phyloP scores from a whole-genome alignment of 179 eudicot species.

The Silene vulgaris region DNA sequence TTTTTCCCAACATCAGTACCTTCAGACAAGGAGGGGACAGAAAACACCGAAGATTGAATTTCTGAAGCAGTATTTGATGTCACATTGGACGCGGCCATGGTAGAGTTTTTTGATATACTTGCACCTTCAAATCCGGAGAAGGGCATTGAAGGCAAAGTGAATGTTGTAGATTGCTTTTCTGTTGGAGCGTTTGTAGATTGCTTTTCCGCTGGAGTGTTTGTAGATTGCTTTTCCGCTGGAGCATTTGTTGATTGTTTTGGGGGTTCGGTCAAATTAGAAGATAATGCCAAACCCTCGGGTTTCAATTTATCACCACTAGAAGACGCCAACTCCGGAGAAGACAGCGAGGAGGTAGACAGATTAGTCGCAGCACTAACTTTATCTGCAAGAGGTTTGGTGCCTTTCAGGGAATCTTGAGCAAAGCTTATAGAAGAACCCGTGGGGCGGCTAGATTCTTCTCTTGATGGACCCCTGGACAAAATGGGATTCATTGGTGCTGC shows the following conservation, averaged over 20 bases:
- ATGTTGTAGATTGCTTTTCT: constrained; percentile 33
- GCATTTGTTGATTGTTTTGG: constrained; percentile 26
- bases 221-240: constrained; percentile 26
- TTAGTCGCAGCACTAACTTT: constrained; percentile 23
- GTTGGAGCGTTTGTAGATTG: constrained; percentile 30
- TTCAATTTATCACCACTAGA: constrained; percentile 19
- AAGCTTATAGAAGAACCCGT: constrained; percentile 13
- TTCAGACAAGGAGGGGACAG: constrained; percentile 33
- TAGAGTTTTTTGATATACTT: constrained; percentile 26
- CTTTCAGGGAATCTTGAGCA: constrained; percentile 16
- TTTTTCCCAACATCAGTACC: constrained; percentile 28
- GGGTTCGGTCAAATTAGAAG: constrained; percentile 29
- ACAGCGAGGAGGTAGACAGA: constrained; percentile 28
- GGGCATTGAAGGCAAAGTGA: constrained; percentile 25
- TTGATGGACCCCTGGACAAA: constrained; percentile 17
- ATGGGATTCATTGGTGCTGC: constrained; percentile 27
- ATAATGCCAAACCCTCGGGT: constrained; percentile 24
- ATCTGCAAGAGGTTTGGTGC: constrained; percentile 31
- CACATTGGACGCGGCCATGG: constrained; percentile 24
- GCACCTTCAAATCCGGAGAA: constrained; percentile 26
- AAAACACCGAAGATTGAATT: constrained; percentile 22
- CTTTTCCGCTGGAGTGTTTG: constrained; percentile 29
- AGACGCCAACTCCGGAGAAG: constrained; percentile 31
- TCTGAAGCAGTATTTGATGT: constrained; percentile 31
- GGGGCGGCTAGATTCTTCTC: not conserved